Percentiles rank a stretch among this genome's conserved stretches.
Conservation (phyloP, 2,329 filamentous ascomycete species). For the Apiospora aurea region DNA sequence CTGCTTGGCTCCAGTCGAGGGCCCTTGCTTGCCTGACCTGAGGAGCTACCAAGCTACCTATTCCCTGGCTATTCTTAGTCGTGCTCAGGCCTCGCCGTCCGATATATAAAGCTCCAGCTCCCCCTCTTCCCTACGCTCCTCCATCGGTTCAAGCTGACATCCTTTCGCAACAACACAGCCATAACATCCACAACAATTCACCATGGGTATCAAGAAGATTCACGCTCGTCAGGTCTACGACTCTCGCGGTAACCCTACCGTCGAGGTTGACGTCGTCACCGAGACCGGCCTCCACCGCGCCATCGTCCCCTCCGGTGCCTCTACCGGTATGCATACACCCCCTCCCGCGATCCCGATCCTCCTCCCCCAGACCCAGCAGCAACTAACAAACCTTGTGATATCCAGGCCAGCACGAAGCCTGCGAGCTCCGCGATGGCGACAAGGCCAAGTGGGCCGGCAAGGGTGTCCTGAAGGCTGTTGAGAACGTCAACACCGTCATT, state of each 20-base stretch:
- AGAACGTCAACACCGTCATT: conserved; percentile 85
- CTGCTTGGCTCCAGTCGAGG: conserved; percentile 14
- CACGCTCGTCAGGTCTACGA: conserved; percentile 97
- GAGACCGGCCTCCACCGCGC: conserved; percentile 96
- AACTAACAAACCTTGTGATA: conserved; percentile 35
- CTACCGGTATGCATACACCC: conserved; percentile 74
- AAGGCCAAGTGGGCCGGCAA: conserved; percentile 87
- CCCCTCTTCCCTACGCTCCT: background rate
- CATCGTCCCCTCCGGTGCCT: conserved; percentile 96
- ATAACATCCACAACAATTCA: conserved; percentile 46
- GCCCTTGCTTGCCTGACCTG: background rate
- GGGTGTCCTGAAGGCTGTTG: conserved; percentile 85
- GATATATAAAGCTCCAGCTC: conserved; percentile 20
- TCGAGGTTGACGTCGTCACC: conserved; percentile 96
- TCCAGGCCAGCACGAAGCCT: conserved; percentile 85
- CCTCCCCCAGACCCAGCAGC: conserved; percentile 25
- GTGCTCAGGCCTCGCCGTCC: conserved; percentile 13
- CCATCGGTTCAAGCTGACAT: conserved; percentile 16
- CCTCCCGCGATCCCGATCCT: conserved; percentile 27
- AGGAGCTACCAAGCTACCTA: background rate
- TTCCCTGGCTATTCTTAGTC: conserved; percentile 17
- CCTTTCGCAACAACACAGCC: conserved; percentile 12
- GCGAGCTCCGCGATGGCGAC: conserved; percentile 90
- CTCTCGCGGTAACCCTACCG: conserved; percentile 97
- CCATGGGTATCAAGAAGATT: conserved; percentile 90